A percentile compares a stretch with the other conserved stretches of the same genome.
phyloP scores from a whole-genome alignment of 331 rosid species.

The Prunus yedoensis region DNA sequence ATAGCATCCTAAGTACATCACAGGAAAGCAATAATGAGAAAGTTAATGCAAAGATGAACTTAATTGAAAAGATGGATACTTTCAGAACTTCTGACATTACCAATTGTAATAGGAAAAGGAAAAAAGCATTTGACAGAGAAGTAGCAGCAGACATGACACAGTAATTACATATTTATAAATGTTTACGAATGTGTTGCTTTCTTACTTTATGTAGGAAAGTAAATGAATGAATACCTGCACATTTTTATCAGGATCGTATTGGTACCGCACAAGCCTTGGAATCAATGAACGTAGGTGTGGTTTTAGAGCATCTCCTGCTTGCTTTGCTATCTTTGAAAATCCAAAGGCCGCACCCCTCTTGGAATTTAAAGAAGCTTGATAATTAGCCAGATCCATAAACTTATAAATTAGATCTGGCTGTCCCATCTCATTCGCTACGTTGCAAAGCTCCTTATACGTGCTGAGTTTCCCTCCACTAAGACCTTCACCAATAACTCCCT shows the following conservation, averaged over 20 bases:
- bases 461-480: conserved; percentile 84
- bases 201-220: background rate
- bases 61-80: background rate
- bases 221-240: conserved; percentile 69
- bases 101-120: background rate
- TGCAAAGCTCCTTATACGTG: conserved; percentile 95
- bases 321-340: conserved; percentile 96
- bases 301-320: conserved; percentile 89
- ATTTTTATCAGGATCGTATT: conserved; percentile 97
- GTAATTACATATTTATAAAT: background rate
- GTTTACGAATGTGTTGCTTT: background rate
- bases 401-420: conserved; percentile 95
- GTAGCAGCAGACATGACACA: background rate
- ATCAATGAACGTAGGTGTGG: conserved; percentile 73
- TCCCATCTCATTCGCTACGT: conserved; percentile 97
- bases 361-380: conserved; percentile 83
- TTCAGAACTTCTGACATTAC: background rate
- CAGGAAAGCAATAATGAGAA: conserved; percentile 24
- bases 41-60: conserved; percentile 10
- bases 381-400: conserved; percentile 98
- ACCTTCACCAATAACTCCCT: conserved; percentile 83
- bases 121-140: background rate
- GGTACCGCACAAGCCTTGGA: conserved; percentile 98
- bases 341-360: conserved; percentile 99
- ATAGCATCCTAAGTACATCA: conserved; percentile 78